Conservation (phyloP, 23 red algal species). For the Agarophyton chilense region DNA sequence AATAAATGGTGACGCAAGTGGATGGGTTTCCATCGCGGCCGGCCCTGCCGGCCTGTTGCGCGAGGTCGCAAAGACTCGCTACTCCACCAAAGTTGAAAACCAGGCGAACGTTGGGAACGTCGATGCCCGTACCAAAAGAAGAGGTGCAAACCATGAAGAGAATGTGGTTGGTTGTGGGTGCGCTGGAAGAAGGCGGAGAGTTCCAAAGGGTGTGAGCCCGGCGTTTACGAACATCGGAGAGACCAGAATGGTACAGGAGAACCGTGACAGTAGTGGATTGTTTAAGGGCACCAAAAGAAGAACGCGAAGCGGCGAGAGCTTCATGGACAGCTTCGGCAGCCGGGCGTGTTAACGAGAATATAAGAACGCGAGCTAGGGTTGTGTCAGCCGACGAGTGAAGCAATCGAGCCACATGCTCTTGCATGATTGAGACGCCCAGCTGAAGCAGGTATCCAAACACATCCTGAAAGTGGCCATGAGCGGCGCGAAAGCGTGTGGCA, state of each 20-base stretch:
- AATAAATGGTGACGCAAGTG: neutral
- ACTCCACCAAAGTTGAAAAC: neutral
- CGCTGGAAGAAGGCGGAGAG: neutral
- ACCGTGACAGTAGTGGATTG: no score
- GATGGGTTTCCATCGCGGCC: neutral
- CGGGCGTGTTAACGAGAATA: neutral
- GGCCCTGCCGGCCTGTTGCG: neutral
- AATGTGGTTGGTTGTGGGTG: neutral
- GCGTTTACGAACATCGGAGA: neutral
- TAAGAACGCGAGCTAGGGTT: neutral
- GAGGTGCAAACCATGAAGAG: slow-evolving; percentile 12
- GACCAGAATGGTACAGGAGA: neutral
- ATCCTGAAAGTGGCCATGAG: no score
- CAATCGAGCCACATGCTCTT: no score
- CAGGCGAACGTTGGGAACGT: neutral
- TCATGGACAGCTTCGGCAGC: no score
- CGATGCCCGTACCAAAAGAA: neutral
- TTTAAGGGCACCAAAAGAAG: neutral
- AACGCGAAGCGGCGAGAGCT: neutral
- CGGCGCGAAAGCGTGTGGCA: no score
- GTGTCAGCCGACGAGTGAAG: no score
- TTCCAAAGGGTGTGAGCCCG: neutral
- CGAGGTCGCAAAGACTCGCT: neutral
- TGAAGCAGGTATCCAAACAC: no score
- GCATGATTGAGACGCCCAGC: no score